Evolutionary conservation across 2,329 filamentous ascomycete genomes (phyloP).

Genomic region (Sclerotinia glacialis): DNA sequence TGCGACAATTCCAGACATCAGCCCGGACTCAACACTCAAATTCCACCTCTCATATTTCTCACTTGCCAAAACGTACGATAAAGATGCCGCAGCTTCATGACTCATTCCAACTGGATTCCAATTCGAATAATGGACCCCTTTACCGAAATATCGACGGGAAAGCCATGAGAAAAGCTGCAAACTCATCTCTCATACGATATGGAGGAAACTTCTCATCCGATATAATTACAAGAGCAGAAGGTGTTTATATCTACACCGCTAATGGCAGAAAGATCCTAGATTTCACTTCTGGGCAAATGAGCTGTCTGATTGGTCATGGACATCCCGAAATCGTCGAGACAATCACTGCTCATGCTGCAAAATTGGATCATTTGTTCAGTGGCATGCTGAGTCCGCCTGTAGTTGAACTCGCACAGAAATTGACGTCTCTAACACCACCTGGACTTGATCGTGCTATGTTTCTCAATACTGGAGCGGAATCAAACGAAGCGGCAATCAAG

Average conservation of each 20-base stretch:
- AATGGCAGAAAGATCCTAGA: constrained; percentile 50
- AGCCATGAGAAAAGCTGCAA: constrained; percentile 23
- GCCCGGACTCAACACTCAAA: background rate
- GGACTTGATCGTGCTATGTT: constrained; percentile 56
- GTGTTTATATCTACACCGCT: constrained; percentile 44
- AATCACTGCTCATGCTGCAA: constrained; percentile 47
- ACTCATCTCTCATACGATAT: constrained; percentile 27
- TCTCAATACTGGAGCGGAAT: constrained; percentile 55
- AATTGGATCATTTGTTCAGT: constrained; percentile 58
- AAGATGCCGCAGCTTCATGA: background rate
- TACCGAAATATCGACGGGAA: constrained; percentile 25
- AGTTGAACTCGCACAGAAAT: constrained; percentile 50
- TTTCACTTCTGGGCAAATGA: constrained; percentile 61
- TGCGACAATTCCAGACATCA: background rate
- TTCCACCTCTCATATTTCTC: background rate
- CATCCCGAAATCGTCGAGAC: constrained; percentile 57
- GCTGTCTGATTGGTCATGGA: constrained; percentile 55
- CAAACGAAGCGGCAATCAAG: constrained; percentile 61
- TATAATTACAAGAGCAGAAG: constrained; percentile 30
- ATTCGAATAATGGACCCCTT: background rate
- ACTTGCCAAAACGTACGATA: background rate
- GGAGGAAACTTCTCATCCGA: constrained; percentile 30
- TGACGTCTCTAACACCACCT: constrained; percentile 49
- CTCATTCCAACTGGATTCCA: background rate
- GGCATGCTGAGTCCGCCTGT: constrained; percentile 59